phyloP scores from a whole-genome alignment of 352 stramenopile species.

The Pythium oligandrum region DNA sequence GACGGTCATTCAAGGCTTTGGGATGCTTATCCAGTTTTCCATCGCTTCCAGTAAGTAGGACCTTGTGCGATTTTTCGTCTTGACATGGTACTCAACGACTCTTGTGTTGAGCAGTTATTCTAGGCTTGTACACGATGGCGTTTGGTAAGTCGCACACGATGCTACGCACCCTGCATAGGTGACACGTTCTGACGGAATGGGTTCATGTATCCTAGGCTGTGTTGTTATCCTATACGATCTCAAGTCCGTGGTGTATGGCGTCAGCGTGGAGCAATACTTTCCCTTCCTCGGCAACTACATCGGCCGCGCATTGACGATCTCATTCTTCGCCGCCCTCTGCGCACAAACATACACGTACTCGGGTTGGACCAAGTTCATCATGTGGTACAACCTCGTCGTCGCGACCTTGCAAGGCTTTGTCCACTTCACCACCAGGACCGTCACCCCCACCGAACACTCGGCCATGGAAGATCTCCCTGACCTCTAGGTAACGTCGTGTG shows the following conservation, averaged over 20 bases:
- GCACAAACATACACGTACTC: constrained; percentile 59
- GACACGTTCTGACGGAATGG: background rate
- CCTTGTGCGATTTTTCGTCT: background rate
- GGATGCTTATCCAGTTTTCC: constrained; percentile 76
- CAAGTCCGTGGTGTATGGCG: constrained; percentile 77
- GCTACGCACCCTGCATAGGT: background rate
- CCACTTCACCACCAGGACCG: constrained; percentile 79
- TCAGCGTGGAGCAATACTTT: constrained; percentile 81
- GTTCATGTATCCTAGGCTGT: constrained; percentile 26
- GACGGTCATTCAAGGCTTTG: constrained; percentile 81
- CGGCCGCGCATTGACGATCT: constrained; percentile 68
- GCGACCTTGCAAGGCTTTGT: constrained; percentile 73
- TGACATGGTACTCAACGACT: background rate
- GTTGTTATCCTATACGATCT: constrained; percentile 80
- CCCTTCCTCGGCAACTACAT: constrained; percentile 88
- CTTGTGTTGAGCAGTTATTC: constrained; percentile 36
- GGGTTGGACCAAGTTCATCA: constrained; percentile 67
- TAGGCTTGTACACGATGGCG: constrained; percentile 83
- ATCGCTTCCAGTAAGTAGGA: constrained; percentile 40
- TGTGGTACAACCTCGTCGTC: constrained; percentile 75
- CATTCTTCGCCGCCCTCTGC: constrained; percentile 79
- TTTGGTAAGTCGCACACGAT: constrained; percentile 40
- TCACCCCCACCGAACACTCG: constrained; percentile 37
- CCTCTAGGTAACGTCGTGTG: constrained; percentile 19
- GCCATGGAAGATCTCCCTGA: constrained; percentile 70